Evolutionary conservation across 192 early-diverging fungal genomes (phyloP).

Genomic region (Glomus cerebriforme): DNA sequence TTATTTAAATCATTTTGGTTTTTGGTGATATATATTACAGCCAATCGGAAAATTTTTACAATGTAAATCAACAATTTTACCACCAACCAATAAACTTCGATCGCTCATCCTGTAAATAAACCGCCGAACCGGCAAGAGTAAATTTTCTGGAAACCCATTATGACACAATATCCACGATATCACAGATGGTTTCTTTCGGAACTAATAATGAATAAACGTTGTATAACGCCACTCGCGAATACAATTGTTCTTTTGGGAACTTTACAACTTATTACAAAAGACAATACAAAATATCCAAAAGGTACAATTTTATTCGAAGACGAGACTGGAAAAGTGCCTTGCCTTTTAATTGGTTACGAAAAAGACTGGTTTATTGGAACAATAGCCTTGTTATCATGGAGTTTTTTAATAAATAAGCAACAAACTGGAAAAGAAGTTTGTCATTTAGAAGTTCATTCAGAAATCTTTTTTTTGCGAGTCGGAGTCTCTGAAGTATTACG

Average conservation of each 20-base stretch:
- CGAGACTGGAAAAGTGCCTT: neutral
- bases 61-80: no score
- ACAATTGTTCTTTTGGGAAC: neutral
- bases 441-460: neutral
- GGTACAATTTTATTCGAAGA: neutral
- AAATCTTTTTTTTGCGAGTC: neutral
- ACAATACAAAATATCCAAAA: neutral
- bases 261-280: neutral
- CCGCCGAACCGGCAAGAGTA: no score
- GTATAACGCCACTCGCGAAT: neutral
- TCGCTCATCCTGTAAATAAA: no score
- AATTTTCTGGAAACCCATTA: no score
- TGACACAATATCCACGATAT: neutral
- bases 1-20: no score
- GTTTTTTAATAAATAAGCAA: neutral
- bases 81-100: no score
- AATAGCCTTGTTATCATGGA: neutral
- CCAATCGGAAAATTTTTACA: no score
- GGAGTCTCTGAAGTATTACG: neutral
- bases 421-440: neutral
- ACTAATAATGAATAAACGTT: neutral
- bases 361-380: neutral
- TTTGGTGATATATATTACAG: no score
- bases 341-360: neutral
- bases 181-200: neutral